Evolutionary conservation across 2,329 filamentous ascomycete species (phyloP), one percentile per base, ranked within the genome.

Genomic region (Coniochaeta hoffmannii): DNA sequence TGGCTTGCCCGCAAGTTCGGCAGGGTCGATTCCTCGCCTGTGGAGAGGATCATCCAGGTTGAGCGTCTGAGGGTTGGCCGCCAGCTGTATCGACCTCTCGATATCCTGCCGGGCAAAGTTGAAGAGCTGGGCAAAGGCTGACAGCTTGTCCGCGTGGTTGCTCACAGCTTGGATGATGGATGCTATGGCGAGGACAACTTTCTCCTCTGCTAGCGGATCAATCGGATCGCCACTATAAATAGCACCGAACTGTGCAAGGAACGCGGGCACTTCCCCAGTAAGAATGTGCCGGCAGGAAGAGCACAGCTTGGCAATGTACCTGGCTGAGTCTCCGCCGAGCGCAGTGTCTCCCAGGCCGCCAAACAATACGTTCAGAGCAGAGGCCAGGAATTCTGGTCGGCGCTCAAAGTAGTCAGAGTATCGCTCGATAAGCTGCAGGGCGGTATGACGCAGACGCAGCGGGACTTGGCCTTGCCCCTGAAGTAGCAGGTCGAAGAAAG

Each of bases 321-420:
- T 87, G 1, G 89, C 88, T 3, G 89, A 87, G 51, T 82, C 78
- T n/a, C 78, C 75, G 9, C 85, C 83, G 46, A 92, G 75, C 4
- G 78, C 71, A 1, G 79, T 72, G 31, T 87, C 83, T 17, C 80
- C 77, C 4, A 93, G 75, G 7, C 87, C 84, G 31, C 77, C 79
- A 65, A 95, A 92, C 1, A 94, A 77, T 46, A 93, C 83, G 51
- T 86, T 88, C 24, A 95, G 74, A 1, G 87, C 87, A 41, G 83
- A 75, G 1, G 88, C 86, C 1, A 95, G 76, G 58, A 83, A 82
- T 31, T 80, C 76, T 1, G 83, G 75, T 64, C 89, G 83, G 22
- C 84, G 79, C 63, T 88, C 81, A 67, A 95, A 93, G 69, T 89
- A 94, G 54, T 86, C 82, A 5, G 87, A 83, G 65, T 90, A 91